These are phyloP conservation scores for Saturnispora sanitii DNA, from an alignment of 805 yeast genomes.

Conservation along the genomic window DNA sequence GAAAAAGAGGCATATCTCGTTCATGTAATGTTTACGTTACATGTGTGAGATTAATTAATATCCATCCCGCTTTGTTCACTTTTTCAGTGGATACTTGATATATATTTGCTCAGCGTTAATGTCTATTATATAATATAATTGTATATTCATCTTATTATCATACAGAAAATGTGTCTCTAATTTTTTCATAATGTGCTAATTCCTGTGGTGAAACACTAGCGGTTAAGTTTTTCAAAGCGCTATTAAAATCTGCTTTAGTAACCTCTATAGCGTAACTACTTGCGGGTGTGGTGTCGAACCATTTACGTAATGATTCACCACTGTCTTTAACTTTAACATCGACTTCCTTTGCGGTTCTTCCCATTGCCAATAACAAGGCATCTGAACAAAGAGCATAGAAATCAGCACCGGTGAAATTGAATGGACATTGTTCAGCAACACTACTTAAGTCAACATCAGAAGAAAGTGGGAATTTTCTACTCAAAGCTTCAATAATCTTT, in stretches of 20 bases:
- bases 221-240: slow-evolving; percentile 58
- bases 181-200: slow-evolving; percentile 65
- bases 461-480: slow-evolving; percentile 65
- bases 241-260: slow-evolving; percentile 60
- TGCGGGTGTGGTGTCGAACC: slow-evolving; percentile 39
- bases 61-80: too few species aligned
- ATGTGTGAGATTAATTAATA: too few species aligned
- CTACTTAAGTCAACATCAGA: slow-evolving; percentile 46
- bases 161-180: slow-evolving; percentile 55
- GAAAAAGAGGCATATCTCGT: too few species aligned
- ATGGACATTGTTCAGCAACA: slow-evolving; percentile 68
- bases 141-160: too few species aligned
- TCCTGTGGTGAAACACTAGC: slow-evolving; percentile 90
- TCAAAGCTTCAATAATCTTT: slow-evolving; percentile 77
- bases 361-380: slow-evolving; percentile 94
- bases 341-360: slow-evolving; percentile 68
- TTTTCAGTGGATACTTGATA: too few species aligned
- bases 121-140: too few species aligned
- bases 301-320: slow-evolving; percentile 23
- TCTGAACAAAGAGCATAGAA: slow-evolving; percentile 94
- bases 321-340: slow-evolving; percentile 50
- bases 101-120: not conserved
- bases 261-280: slow-evolving; percentile 66
- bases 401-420: slow-evolving; percentile 95
- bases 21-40: too few species aligned